Percentiles rank a stretch among this genome's conserved stretches.
Evolutionary conservation across 108 stramenopile species (phyloP).

Genomic region (Cyclotella choctawhatcheeana): DNA sequence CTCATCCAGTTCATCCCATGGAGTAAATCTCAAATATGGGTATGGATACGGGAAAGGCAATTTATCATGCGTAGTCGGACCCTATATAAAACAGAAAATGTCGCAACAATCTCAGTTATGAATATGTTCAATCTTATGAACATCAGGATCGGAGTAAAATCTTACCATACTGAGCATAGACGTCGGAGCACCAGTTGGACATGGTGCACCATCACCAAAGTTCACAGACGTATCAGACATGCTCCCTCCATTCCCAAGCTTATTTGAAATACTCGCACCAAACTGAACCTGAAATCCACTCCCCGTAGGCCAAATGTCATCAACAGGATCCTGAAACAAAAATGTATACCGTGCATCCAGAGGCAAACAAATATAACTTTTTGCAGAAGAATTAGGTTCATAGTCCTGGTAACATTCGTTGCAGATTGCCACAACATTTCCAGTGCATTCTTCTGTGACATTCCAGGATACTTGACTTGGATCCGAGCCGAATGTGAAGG

Average conservation of each 20-base stretch:
- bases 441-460: not conserved
- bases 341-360: not conserved
- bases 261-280: not conserved
- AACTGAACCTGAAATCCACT: not conserved
- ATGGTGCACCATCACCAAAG: slow-evolving; percentile 1
- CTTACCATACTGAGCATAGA: not conserved
- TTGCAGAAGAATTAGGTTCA: not conserved
- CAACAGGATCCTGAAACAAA: not conserved
- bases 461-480: not conserved
- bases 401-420: not conserved
- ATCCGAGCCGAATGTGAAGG: not conserved
- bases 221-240: not conserved
- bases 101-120: not conserved
- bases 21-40: not conserved
- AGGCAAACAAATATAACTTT: not conserved
- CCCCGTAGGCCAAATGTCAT: not conserved
- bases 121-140: no score
- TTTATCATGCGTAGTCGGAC: not conserved
- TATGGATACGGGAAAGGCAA: slow-evolving; percentile 8
- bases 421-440: not conserved
- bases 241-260: not conserved
- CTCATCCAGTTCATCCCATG: slow-evolving; percentile 1
- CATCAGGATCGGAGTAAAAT: no score
- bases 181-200: slow-evolving; percentile 11
- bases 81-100: not conserved